phyloP scores from a whole-genome alignment of 768 basidiomycete species.

The Mycena olivaceomarginata region DNA sequence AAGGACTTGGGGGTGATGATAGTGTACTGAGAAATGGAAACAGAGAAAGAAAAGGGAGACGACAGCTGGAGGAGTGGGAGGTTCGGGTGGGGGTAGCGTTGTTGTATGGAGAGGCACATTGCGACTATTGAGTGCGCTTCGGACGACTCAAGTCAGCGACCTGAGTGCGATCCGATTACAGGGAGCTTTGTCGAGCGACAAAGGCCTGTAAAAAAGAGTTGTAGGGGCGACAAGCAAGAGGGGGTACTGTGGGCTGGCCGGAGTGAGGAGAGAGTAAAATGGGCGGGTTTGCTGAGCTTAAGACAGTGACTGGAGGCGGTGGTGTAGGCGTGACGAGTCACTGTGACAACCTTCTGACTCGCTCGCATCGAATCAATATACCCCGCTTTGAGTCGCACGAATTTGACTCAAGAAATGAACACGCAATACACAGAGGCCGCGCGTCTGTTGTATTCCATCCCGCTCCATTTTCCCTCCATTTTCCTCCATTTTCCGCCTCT shows the following conservation, averaged over 20 bases:
- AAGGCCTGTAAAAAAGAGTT: constrained; percentile 38
- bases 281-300: constrained; percentile 9
- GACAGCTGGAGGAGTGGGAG: constrained; percentile 50
- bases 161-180: constrained; percentile 44
- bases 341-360: background rate
- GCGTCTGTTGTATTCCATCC: background rate
- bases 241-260: background rate
- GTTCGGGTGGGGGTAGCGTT: constrained; percentile 47
- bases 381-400: background rate
- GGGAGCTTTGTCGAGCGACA: constrained; percentile 44
- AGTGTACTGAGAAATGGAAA: constrained; percentile 36
- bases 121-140: constrained; percentile 28
- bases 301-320: background rate
- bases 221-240: constrained; percentile 21
- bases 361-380: background rate
- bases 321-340: background rate
- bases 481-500: background rate
- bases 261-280: background rate
- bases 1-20: constrained; percentile 45
- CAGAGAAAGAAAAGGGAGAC: constrained; percentile 45
- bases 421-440: background rate
- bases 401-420: background rate
- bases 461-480: background rate
- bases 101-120: constrained; percentile 46
- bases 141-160: constrained; percentile 45